Conservation (phyloP, 2,329 filamentous ascomycete species). For the Myriosclerotinia duriaeana region DNA sequence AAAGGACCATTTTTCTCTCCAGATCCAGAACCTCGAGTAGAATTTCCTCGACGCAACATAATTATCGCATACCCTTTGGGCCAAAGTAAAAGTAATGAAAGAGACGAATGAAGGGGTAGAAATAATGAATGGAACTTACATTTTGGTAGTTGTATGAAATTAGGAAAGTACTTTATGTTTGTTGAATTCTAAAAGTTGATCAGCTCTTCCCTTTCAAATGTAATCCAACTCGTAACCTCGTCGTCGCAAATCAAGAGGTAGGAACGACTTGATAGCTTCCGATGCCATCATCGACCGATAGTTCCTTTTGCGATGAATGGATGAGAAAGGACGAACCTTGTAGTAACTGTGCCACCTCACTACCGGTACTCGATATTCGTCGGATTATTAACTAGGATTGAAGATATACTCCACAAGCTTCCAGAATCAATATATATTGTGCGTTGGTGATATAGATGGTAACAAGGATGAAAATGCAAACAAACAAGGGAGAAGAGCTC, state of each 20-base stretch:
- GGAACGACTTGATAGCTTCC: not conserved
- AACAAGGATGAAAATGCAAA: not conserved
- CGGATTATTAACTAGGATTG: not conserved
- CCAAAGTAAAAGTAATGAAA: not conserved
- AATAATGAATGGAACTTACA: constrained; percentile 10
- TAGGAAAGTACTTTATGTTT: constrained; percentile 9
- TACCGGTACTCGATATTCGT: not conserved
- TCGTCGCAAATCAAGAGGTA: not conserved
- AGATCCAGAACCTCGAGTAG: constrained; percentile 12
- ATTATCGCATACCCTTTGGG: not conserved
- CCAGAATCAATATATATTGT: not conserved
- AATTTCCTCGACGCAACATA: constrained; percentile 18
- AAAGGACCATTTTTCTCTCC: constrained; percentile 18
- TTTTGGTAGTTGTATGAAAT: constrained; percentile 3
- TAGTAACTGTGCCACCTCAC: not conserved
- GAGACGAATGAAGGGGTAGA: not conserved
- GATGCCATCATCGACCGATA: not conserved
- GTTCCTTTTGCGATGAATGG: not conserved
- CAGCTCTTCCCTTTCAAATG: constrained; percentile 10
- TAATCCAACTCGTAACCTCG: not conserved
- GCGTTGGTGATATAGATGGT: not conserved
- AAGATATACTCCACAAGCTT: not conserved
- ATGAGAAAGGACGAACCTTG: constrained; percentile 7
- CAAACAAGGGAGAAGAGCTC: constrained; percentile 2
- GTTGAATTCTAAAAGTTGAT: not conserved